Conservation (phyloP, 768 basidiomycete species). For the Trametopsis cervina region DNA sequence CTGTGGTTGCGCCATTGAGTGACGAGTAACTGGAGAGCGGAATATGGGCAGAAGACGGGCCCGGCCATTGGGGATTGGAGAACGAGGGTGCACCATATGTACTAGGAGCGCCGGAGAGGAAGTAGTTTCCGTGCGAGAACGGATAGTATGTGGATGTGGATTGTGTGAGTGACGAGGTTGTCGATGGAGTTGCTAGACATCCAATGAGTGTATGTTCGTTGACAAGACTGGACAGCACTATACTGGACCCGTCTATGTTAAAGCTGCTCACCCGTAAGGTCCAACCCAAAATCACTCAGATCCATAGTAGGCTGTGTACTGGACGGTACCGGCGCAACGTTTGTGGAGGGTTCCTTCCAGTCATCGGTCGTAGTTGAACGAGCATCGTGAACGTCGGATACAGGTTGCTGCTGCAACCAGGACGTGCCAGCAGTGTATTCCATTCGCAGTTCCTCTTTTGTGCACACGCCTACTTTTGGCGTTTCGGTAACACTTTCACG, state of each 20-base stretch:
- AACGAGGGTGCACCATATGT: conserved; percentile 52
- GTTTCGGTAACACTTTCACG: conserved; percentile 33
- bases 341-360: conserved; percentile 27
- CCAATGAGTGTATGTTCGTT: conserved; percentile 7
- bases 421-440: conserved; percentile 35
- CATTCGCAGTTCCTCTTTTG: conserved; percentile 40
- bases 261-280: conserved; percentile 34
- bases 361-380: conserved; percentile 17
- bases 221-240: conserved; percentile 6
- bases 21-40: conserved; percentile 74
- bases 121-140: conserved; percentile 29
- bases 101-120: conserved; percentile 32
- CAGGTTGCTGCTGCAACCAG: conserved; percentile 35
- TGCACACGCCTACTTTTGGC: conserved; percentile 36
- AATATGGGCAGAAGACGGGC: conserved; percentile 31
- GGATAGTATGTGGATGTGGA: conserved; percentile 36
- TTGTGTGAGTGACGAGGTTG: conserved; percentile 34
- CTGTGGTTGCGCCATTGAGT: conserved; percentile 65
- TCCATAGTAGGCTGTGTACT: conserved; percentile 29
- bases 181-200: conserved; percentile 26
- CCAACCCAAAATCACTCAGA: conserved; percentile 37
- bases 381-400: conserved; percentile 18
- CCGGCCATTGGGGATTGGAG: conserved; percentile 39
- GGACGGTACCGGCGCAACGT: conserved; percentile 24
- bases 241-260: background rate